These are phyloP conservation scores for Lotus japonicus DNA, from an alignment of 306 rosid genomes.

Conservation along the genomic window DNA sequence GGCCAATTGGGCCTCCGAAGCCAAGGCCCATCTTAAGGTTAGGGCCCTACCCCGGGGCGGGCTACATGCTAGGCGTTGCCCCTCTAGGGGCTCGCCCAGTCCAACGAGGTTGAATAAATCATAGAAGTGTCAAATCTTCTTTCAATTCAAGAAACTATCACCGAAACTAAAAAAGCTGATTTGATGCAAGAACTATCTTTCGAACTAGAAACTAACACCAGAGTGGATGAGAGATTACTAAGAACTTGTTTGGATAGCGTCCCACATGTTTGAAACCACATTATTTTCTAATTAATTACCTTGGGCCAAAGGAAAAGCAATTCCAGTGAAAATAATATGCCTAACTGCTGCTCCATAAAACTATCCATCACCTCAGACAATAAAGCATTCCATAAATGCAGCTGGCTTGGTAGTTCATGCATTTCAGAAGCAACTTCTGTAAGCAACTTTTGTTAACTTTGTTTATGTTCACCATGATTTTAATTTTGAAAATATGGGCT, in stretches of 20 bases:
- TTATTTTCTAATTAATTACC: neutral
- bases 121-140: too few relatives aligned
- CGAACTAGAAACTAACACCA: neutral
- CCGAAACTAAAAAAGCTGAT: neutral
- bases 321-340: neutral
- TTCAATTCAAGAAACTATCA: too few relatives aligned
- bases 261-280: slow-evolving; percentile 9
- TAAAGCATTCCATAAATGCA: slow-evolving; percentile 30
- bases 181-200: neutral
- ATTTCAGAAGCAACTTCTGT: neutral
- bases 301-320: neutral
- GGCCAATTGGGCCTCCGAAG: too few relatives aligned
- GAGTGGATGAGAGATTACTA: neutral
- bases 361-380: slow-evolving; percentile 10
- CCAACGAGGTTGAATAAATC: too few relatives aligned
- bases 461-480: too few relatives aligned
- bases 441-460: too few relatives aligned
- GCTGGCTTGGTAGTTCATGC: slow-evolving; percentile 27
- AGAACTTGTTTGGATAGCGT: neutral
- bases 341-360: neutral
- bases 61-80: too few relatives aligned
- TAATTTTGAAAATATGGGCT: too few relatives aligned
- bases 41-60: too few relatives aligned
- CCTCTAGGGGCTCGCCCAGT: too few relatives aligned
- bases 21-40: too few relatives aligned